Evolutionary conservation across 2,329 filamentous ascomycete genomes (phyloP).

Genomic region (Pestalotiopsis sp.): DNA sequence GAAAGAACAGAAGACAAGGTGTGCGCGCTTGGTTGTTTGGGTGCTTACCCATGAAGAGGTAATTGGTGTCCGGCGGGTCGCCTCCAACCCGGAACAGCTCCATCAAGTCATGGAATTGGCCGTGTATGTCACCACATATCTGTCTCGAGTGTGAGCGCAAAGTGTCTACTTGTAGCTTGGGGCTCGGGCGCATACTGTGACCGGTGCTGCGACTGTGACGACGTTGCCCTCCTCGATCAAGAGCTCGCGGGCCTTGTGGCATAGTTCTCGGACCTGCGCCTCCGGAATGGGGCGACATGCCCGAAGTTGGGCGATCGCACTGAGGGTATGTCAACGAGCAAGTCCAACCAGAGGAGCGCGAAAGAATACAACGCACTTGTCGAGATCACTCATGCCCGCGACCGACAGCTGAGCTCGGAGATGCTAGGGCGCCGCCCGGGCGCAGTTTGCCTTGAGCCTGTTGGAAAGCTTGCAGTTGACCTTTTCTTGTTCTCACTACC

Average conservation of each 20-base stretch:
- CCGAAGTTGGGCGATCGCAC: slow-evolving; percentile 93
- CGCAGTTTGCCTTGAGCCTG: not conserved
- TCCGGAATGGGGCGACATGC: slow-evolving; percentile 96
- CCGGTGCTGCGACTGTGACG: slow-evolving; percentile 90
- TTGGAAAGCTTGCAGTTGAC: not conserved
- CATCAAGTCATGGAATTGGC: slow-evolving; percentile 96
- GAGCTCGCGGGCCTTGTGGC: slow-evolving; percentile 94
- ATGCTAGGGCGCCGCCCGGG: not conserved
- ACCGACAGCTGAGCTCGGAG: not conserved
- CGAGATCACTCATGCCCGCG: slow-evolving; percentile 82
- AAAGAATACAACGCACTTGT: slow-evolving; percentile 64
- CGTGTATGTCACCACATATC: slow-evolving; percentile 97
- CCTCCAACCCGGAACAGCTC: slow-evolving; percentile 93
- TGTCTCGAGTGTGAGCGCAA: slow-evolving; percentile 32
- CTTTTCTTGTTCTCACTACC: not conserved
- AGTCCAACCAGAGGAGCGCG: not conserved
- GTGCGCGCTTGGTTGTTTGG: not conserved
- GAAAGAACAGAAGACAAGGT: not conserved
- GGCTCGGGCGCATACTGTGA: slow-evolving; percentile 65
- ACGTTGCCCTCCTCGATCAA: slow-evolving; percentile 98
- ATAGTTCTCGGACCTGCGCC: slow-evolving; percentile 91
- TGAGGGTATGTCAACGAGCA: slow-evolving; percentile 37
- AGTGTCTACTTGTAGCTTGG: not conserved
- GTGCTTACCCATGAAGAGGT: slow-evolving; percentile 85
- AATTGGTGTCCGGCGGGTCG: slow-evolving; percentile 93